Evolutionary conservation across 768 basidiomycete genomes (phyloP).

Genomic region (Pulveroboletus sp.): DNA sequence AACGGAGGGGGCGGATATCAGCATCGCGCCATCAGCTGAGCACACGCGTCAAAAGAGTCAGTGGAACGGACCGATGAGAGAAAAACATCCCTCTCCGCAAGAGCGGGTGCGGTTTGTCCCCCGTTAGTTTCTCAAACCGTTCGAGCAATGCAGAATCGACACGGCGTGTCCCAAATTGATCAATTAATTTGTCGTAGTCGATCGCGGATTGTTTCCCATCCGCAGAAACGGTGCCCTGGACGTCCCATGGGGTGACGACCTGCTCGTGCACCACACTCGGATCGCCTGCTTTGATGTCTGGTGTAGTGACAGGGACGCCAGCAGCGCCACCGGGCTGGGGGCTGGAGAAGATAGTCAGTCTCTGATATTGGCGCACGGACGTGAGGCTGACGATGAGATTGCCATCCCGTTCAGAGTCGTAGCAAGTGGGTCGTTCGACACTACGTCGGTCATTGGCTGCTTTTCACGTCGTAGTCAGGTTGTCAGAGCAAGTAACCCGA

Average conservation of each 20-base stretch:
- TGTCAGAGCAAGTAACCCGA: not conserved
- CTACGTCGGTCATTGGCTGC: constrained; percentile 19
- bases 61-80: constrained; percentile 76
- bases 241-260: constrained; percentile 96
- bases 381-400: constrained; percentile 30
- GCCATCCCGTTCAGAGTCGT: constrained; percentile 22
- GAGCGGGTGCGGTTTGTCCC: constrained; percentile 80
- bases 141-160: constrained; percentile 73
- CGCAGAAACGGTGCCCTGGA: constrained; percentile 80
- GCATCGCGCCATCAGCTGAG: not conserved
- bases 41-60: not conserved
- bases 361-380: not conserved
- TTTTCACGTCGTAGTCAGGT: not conserved
- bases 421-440: constrained; percentile 27
- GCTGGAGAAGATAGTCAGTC: constrained; percentile 6
- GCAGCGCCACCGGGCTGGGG: constrained; percentile 9
- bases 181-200: constrained; percentile 93
- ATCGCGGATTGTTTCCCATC: constrained; percentile 92
- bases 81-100: constrained; percentile 94
- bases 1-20: not conserved
- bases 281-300: constrained; percentile 29
- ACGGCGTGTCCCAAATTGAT: constrained; percentile 87
- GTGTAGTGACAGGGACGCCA: constrained; percentile 18
- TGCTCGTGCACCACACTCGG: constrained; percentile 47
- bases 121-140: constrained; percentile 89